A percentile compares a stretch with the other conserved stretches of the same genome.
Evolutionary conservation across 805 yeast species (phyloP).

Genomic region (Pichia manshurica): DNA sequence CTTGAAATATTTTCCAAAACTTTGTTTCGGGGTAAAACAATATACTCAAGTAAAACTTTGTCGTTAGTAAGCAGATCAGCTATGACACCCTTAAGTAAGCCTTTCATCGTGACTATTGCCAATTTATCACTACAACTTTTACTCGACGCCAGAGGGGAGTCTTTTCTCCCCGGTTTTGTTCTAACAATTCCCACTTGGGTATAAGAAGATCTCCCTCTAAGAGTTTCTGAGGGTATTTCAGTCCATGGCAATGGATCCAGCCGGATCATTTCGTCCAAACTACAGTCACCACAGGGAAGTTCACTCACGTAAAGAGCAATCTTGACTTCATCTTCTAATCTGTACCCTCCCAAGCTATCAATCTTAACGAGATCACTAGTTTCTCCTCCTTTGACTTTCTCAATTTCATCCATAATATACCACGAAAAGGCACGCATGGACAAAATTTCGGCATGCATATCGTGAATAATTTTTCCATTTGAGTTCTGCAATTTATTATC

Average conservation of each 20-base stretch:
- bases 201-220: constrained; percentile 25
- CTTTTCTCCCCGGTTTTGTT: constrained; percentile 89
- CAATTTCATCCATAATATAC: constrained; percentile 46
- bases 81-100: constrained; percentile 45
- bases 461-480: constrained; percentile 69
- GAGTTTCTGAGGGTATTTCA: too few species aligned
- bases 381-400: constrained; percentile 13
- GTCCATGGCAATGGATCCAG: constrained; percentile 15
- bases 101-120: constrained; percentile 53
- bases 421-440: constrained; percentile 66
- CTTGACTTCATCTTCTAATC: constrained; percentile 33
- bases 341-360: constrained; percentile 19
- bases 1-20: constrained; percentile 26
- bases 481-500: constrained; percentile 34
- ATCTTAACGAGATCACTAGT: constrained; percentile 7
- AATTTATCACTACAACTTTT: constrained; percentile 90
- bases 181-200: constrained; percentile 59
- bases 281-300: constrained; percentile 88
- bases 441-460: constrained; percentile 84
- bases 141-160: constrained; percentile 64
- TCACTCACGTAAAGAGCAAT: constrained; percentile 66
- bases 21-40: constrained; percentile 40
- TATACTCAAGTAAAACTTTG: constrained; percentile 35
- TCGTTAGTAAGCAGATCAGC: constrained; percentile 26
- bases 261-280: constrained; percentile 44